phyloP scores from a whole-genome alignment of 2,329 filamentous ascomycete genomes.

The Trichophyton simii region DNA sequence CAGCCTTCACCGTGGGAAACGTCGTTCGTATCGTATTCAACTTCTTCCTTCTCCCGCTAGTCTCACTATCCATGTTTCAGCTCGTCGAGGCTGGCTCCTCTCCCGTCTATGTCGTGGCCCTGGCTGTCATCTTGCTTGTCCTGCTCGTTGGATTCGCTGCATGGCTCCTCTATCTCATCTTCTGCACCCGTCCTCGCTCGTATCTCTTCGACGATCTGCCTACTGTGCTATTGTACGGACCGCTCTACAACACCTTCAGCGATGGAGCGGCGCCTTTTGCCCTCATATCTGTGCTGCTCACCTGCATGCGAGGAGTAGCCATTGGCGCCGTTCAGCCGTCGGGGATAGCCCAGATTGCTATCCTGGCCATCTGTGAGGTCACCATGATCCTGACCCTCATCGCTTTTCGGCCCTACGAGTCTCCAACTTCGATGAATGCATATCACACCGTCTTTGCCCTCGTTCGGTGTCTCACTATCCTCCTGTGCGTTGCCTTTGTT shows the following conservation, averaged over 20 bases:
- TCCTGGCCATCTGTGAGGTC: conserved; percentile 89
- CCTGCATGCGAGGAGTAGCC: conserved; percentile 72
- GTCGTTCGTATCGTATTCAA: conserved; percentile 79
- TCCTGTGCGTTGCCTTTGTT: conserved; percentile 72
- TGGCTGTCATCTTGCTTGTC: conserved; percentile 64
- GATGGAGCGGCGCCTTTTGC: conserved; percentile 87
- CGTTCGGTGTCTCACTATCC: conserved; percentile 61
- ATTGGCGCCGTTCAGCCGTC: conserved; percentile 88
- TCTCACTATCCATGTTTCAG: conserved; percentile 82
- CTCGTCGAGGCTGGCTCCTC: conserved; percentile 62
- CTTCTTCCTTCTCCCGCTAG: conserved; percentile 78
- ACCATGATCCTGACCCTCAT: conserved; percentile 76
- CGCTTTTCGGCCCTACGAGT: conserved; percentile 80
- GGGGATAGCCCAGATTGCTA: conserved; percentile 81
- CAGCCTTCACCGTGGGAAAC: conserved; percentile 72
- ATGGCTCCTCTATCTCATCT: conserved; percentile 73
- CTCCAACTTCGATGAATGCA: conserved; percentile 90
- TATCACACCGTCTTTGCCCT: conserved; percentile 79
- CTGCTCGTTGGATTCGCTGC: conserved; percentile 58
- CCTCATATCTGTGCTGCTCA: conserved; percentile 72
- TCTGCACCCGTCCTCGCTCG: conserved; percentile 65
- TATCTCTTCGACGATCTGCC: conserved; percentile 87
- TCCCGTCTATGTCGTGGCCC: conserved; percentile 55
- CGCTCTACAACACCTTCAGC: conserved; percentile 93
- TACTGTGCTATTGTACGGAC: conserved; percentile 78